Evolutionary conservation across 2,329 filamentous ascomycete species (phyloP).

Genomic region (Teratosphaeria pseudoeucalypti): DNA sequence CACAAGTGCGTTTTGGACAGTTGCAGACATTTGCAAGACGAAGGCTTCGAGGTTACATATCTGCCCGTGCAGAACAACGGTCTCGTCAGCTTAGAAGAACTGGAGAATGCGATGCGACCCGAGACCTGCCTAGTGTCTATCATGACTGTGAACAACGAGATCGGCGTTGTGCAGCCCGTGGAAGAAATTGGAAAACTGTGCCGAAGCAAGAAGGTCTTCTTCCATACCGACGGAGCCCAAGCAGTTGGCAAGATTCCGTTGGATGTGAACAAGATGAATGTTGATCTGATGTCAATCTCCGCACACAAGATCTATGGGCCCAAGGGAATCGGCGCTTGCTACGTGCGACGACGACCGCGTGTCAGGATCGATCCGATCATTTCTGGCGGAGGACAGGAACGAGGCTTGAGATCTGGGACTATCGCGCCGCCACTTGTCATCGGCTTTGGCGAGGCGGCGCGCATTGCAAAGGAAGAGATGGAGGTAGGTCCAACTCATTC

Average conservation of each 20-base stretch:
- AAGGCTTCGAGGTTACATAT: conserved; percentile 95
- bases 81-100: conserved; percentile 70
- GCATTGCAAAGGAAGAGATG: conserved; percentile 84
- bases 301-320: conserved; percentile 98
- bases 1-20: conserved; percentile 98
- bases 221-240: conserved; percentile 94
- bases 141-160: conserved; percentile 99
- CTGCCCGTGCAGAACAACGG: conserved; percentile 80
- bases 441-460: conserved; percentile 91
- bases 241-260: conserved; percentile 97
- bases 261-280: conserved; percentile 95
- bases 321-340: conserved; percentile 94
- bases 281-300: conserved; percentile 97
- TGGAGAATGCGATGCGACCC: conserved; percentile 80
- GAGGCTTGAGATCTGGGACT: conserved; percentile 88
- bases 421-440: conserved; percentile 80
- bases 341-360: conserved; percentile 80
- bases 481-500: conserved; percentile 50
- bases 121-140: conserved; percentile 90
- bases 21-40: conserved; percentile 91
- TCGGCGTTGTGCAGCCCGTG: conserved; percentile 95
- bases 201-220: conserved; percentile 85
- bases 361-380: conserved; percentile 95
- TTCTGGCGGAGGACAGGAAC: conserved; percentile 89
- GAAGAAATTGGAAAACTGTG: conserved; percentile 90